phyloP scores from a whole-genome alignment of 345 rosid species.

The Aethionema arabicum region DNA sequence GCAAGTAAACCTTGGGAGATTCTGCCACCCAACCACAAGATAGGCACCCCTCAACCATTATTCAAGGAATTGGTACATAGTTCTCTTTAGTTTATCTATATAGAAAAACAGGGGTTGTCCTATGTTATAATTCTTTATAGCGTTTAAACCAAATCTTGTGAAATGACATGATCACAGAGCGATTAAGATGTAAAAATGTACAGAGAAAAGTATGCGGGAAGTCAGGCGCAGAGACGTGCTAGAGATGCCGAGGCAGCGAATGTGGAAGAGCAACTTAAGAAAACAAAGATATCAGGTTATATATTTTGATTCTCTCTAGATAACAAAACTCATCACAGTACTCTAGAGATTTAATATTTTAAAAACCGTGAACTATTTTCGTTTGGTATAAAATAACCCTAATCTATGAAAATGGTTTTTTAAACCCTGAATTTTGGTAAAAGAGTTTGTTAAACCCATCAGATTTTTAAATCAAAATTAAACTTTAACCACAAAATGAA shows the following conservation, averaged over 20 bases:
- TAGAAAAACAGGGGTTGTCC: not conserved
- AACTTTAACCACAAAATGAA: too few species aligned
- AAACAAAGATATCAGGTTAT: conserved; percentile 70
- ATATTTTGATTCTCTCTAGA: too few species aligned
- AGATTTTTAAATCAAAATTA: too few species aligned
- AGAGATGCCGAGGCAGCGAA: conserved; percentile 56
- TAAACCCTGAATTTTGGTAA: too few species aligned
- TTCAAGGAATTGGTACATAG: conserved; percentile 77
- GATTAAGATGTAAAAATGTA: conserved; percentile 60
- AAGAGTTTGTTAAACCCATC: too few species aligned
- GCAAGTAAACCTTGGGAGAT: conserved; percentile 82
- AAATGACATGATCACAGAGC: conserved; percentile 42
- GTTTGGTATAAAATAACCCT: too few species aligned
- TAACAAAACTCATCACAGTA: conserved; percentile 2
- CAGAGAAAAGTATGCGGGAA: conserved; percentile 76
- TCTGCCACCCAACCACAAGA: conserved; percentile 67
- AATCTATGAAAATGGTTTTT: too few species aligned
- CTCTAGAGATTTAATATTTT: too few species aligned
- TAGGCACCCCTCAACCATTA: conserved; percentile 71
- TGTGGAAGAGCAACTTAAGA: conserved; percentile 53
- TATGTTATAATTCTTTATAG: not conserved
- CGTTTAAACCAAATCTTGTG: not conserved
- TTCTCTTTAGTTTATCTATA: conserved; percentile 8
- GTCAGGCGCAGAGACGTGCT: conserved; percentile 73
- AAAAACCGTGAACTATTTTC: too few species aligned